Base-by-base conservation (phyloP, 768 basidiomycete genomes). In the Boletellus ananiceps region DNA sequence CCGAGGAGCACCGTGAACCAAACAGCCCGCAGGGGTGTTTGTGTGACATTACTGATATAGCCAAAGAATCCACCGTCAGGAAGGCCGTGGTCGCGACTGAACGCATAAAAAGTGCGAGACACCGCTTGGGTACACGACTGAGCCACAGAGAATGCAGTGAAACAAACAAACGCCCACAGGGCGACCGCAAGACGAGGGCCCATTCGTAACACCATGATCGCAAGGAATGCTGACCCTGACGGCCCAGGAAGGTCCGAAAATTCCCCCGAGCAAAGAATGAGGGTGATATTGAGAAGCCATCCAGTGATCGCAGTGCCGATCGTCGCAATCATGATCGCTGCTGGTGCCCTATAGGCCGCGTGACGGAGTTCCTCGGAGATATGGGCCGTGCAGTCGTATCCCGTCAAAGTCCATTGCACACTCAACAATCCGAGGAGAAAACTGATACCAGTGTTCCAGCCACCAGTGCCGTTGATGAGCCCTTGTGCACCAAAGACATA, bases 201-300 rank as follows among this genome's bases (percentile, higher is more conserved):
- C 62, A 82, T 71, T 46, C 79, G 72, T 49, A 76, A 54, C 32
- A 66, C 67, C 77, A 82, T 79, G 59, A 82, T 80, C 59, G 75
- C 70, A 21, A 82, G 74, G 64, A 83, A 80, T 15, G 80, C 77
- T 18, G 74, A 76, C 7, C 75, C 79, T 4, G 77, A 76, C 1
- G 74, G 61, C 2, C 80, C 80, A 0, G 81, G 79, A 11, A 83
- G 73, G 51, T 74, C 63, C 31, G 38, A 61, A 57, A 79, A 61
- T 27, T 72, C 67, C 9, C 80, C 80, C 1, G 78, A 78, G 62
- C 80, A 83, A n/a, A 84, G 69, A 11, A 84, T 68, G 35, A 84
- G 63, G 4, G 73, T 73, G 51, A 85, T 80, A 63, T 84, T 84
- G 46, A 84, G 76, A 15, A 84, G 55, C 82, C 82, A 84, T 33